Evolutionary conservation across 495 filamentous ascomycete species (phyloP).

Genomic region (Aspergillus carlsbadensis): DNA sequence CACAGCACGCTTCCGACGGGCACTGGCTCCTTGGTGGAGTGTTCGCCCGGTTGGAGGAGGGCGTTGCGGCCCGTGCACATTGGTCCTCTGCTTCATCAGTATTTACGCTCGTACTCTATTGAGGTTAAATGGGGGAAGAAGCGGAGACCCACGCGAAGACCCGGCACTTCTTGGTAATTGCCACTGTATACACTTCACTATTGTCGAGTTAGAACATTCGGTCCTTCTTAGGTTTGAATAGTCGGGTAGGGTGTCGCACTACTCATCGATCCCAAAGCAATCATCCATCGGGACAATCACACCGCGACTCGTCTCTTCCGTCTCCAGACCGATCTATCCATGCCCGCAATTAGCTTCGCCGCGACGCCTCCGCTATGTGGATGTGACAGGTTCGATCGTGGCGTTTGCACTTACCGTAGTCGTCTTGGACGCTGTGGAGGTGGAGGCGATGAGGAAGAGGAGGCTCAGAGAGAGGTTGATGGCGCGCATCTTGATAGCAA

Average conservation of each 20-base stretch:
- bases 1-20: slow-evolving; percentile 10
- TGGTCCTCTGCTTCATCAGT: slow-evolving; percentile 6
- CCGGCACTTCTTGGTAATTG: slow-evolving; percentile 9
- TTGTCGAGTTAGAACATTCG: not conserved
- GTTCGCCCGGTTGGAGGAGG: slow-evolving; percentile 42
- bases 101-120: not conserved
- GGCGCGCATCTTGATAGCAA: not conserved
- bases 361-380: not conserved
- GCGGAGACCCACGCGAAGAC: slow-evolving; percentile 9
- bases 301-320: slow-evolving; percentile 5
- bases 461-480: not conserved
- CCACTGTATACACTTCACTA: slow-evolving; percentile 11
- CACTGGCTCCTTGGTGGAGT: slow-evolving; percentile 2
- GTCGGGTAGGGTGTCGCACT: slow-evolving; percentile 1
- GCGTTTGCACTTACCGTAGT: slow-evolving; percentile 2
- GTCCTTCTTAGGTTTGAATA: not conserved
- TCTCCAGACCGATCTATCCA: slow-evolving; percentile 15
- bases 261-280: slow-evolving; percentile 10
- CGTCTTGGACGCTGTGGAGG: slow-evolving; percentile 5
- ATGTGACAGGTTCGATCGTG: not conserved
- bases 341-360: not conserved
- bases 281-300: slow-evolving; percentile 10
- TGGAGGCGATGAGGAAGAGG: not conserved
- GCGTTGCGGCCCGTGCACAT: slow-evolving; percentile 5
- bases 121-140: not conserved